A percentile compares a stretch with the other conserved stretches of the same genome.
phyloP scores from a whole-genome alignment of 768 basidiomycete species.

The Lactarius tabidus region DNA sequence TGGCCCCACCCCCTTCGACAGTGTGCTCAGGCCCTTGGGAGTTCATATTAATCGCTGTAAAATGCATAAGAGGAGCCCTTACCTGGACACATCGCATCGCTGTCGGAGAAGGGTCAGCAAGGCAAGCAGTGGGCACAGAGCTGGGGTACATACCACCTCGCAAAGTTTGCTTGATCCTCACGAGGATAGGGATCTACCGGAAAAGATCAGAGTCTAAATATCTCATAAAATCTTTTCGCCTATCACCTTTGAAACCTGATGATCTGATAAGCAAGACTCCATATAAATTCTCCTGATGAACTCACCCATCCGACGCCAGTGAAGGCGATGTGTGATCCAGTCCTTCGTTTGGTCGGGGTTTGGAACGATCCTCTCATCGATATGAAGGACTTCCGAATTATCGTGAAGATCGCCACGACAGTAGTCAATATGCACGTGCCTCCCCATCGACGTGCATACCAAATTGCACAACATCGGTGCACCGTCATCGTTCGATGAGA shows the following conservation, averaged over 20 bases:
- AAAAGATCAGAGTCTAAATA: background rate
- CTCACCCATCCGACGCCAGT: slow-evolving; percentile 56
- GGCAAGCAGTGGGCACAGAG: background rate
- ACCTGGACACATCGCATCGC: slow-evolving; percentile 53
- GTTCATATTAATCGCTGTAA: background rate
- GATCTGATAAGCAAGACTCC: background rate
- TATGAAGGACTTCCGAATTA: slow-evolving; percentile 45
- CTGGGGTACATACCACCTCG: slow-evolving; percentile 44
- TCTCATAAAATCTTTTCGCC: background rate
- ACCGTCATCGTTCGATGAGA: slow-evolving; percentile 50
- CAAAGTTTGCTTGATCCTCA: slow-evolving; percentile 51
- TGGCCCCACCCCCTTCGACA: slow-evolving; percentile 25
- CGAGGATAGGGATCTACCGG: slow-evolving; percentile 52
- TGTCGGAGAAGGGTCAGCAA: slow-evolving; percentile 24
- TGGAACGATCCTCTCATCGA: slow-evolving; percentile 41
- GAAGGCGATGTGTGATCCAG: slow-evolving; percentile 49
- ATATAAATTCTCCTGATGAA: slow-evolving; percentile 14
- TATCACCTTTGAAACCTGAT: slow-evolving; percentile 50
- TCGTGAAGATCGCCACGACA: slow-evolving; percentile 47
- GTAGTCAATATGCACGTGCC: slow-evolving; percentile 55
- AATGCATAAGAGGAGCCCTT: background rate
- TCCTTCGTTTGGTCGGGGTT: slow-evolving; percentile 49
- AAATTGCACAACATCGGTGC: slow-evolving; percentile 63
- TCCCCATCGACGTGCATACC: slow-evolving; percentile 53
- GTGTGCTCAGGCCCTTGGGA: slow-evolving; percentile 49